Percentiles rank a stretch among this genome's conserved stretches.
Conservation (phyloP, 768 basidiomycete species). For the Antrodiella citrinella region DNA sequence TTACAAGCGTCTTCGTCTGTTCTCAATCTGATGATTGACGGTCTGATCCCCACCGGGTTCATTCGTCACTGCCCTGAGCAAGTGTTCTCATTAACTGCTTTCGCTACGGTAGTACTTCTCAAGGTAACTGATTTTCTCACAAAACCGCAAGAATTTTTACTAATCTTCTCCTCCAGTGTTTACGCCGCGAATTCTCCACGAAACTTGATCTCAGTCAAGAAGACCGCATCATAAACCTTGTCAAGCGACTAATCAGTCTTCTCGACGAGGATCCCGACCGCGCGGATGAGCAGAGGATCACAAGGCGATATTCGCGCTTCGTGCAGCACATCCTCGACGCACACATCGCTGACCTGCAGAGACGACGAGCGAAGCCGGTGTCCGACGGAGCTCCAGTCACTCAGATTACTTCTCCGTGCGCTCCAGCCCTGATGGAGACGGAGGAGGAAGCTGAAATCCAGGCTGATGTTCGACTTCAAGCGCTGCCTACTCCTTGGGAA, state of each 20-base stretch:
- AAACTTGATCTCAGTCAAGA: slow-evolving; percentile 28
- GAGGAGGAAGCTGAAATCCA: background rate
- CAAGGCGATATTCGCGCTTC: slow-evolving; percentile 17
- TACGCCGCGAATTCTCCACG: slow-evolving; percentile 40
- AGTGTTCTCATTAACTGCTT: slow-evolving; percentile 33
- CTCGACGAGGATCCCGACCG: slow-evolving; percentile 11
- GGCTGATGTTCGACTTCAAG: background rate
- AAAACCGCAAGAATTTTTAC: background rate
- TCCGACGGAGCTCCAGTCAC: no score
- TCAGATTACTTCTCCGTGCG: background rate
- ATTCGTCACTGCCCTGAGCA: slow-evolving; percentile 47
- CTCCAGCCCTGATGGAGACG: background rate
- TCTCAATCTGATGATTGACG: slow-evolving; percentile 44
- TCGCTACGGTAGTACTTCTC: slow-evolving; percentile 52
- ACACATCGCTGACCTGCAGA: background rate
- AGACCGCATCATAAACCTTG: slow-evolving; percentile 16
- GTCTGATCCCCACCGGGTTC: slow-evolving; percentile 44
- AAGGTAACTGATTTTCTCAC: slow-evolving; percentile 33
- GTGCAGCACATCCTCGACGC: slow-evolving; percentile 12
- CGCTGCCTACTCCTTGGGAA: background rate
- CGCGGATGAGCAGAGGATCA: slow-evolving; percentile 14
- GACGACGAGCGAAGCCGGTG: background rate
- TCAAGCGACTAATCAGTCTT: slow-evolving; percentile 13
- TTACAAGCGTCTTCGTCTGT: slow-evolving; percentile 49
- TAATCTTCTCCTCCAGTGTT: slow-evolving; percentile 10